Evolutionary conservation across 2,329 filamentous ascomycete genomes (phyloP).

Genomic region (Curvularia spicifera): DNA sequence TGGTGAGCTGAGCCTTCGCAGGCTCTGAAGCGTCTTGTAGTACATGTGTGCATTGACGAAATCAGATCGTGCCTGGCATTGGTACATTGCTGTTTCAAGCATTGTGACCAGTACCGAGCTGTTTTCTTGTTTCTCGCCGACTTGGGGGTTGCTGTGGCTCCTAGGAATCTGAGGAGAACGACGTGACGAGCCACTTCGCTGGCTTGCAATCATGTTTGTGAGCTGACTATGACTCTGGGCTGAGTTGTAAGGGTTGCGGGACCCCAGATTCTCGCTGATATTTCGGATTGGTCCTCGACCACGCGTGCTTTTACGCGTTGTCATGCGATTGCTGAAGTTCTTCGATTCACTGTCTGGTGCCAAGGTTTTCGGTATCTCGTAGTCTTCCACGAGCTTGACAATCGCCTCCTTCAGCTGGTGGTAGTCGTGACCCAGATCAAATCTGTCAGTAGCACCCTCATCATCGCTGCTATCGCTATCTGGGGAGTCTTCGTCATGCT

Average conservation of each 20-base stretch:
- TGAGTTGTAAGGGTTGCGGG: slow-evolving; percentile 59
- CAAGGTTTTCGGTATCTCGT: slow-evolving; percentile 74
- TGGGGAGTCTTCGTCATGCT: slow-evolving; percentile 65
- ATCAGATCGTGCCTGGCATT: slow-evolving; percentile 79
- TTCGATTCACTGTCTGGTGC: slow-evolving; percentile 66
- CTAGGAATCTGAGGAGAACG: slow-evolving; percentile 47
- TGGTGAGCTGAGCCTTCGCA: slow-evolving; percentile 67
- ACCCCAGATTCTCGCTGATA: slow-evolving; percentile 46
- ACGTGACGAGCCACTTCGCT: slow-evolving; percentile 43
- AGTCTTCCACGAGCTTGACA: slow-evolving; percentile 79
- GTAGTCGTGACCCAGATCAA: slow-evolving; percentile 77
- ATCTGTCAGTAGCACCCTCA: slow-evolving; percentile 51
- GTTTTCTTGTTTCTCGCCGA: slow-evolving; percentile 47
- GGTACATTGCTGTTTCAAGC: slow-evolving; percentile 76
- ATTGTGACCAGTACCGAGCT: slow-evolving; percentile 68
- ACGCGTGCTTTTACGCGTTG: slow-evolving; percentile 49
- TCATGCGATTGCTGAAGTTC: slow-evolving; percentile 74
- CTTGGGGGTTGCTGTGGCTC: slow-evolving; percentile 52
- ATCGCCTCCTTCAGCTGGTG: slow-evolving; percentile 82
- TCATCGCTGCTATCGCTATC: slow-evolving; percentile 59
- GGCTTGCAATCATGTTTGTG: slow-evolving; percentile 48
- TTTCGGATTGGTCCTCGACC: slow-evolving; percentile 34
- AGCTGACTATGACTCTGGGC: slow-evolving; percentile 44
- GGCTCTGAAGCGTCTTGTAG: slow-evolving; percentile 79
- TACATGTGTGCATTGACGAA: slow-evolving; percentile 85